Evolutionary conservation across 768 basidiomycete species (phyloP).

Genomic region (Russula sp.): DNA sequence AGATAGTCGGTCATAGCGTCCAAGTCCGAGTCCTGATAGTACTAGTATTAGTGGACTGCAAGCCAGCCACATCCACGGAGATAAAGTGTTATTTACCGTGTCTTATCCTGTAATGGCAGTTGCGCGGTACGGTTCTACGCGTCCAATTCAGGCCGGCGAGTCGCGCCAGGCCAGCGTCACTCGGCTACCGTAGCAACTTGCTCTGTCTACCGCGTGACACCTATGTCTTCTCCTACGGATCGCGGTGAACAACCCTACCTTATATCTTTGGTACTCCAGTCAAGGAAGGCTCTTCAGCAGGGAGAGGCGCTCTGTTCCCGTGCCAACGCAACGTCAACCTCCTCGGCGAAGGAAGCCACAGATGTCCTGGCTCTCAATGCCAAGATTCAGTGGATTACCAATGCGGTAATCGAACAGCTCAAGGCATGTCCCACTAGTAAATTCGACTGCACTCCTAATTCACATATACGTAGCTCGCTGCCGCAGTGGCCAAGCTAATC

Average conservation of each 20-base stretch:
- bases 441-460: background rate
- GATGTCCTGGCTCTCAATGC: constrained; percentile 76
- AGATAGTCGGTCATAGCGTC: constrained; percentile 13
- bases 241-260: constrained; percentile 51
- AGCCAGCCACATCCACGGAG: background rate
- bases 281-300: constrained; percentile 75
- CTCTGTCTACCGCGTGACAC: background rate
- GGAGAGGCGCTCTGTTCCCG: constrained; percentile 69
- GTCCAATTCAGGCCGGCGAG: background rate
- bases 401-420: constrained; percentile 70
- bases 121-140: background rate
- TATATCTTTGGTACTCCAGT: constrained; percentile 69
- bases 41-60: background rate
- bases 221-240: constrained; percentile 14
- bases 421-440: constrained; percentile 43
- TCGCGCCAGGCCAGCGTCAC: background rate
- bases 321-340: constrained; percentile 57
- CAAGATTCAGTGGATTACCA: constrained; percentile 70
- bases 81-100: background rate
- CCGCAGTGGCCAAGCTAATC: constrained; percentile 65
- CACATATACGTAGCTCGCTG: constrained; percentile 49
- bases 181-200: no score
- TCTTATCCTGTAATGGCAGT: no score
- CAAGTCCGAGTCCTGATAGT: background rate
- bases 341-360: constrained; percentile 58